Evolutionary conservation across 2,329 filamentous ascomycete species (phyloP), one percentile per base, ranked within the genome.

Genomic region (Nectriaceae sp.): DNA sequence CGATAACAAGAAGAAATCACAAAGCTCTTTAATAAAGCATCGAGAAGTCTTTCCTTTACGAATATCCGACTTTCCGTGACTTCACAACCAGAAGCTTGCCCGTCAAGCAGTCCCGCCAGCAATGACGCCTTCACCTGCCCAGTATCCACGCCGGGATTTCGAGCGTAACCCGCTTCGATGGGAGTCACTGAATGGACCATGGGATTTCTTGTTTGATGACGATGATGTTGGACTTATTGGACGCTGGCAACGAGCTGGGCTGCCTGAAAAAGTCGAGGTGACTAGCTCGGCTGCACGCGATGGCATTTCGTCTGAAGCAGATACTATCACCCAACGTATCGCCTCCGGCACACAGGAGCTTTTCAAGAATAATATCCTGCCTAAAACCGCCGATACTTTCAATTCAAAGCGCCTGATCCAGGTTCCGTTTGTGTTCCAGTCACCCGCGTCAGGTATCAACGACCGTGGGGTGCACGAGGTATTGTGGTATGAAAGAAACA

Each of bases 101-200:
- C n/a, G n/a, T n/a, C n/a, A n/a, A n/a, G n/a, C n/a, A n/a, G n/a
- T n/a, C n/a, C n/a, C n/a, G n/a, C n/a, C n/a, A n/a, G n/a, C n/a
- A n/a, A n/a, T n/a, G n/a, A n/a, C n/a, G n/a, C n/a, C n/a, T n/a
- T n/a, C n/a, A n/a, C n/a, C n/a, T n/a, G n/a, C n/a, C 33, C 33
- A 36, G n/a, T 86, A 88, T 56, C 85, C 84, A 20, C 81, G 85
- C 46, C 83, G 84, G 1, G 84, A 88, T 67, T 87, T 87, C 64
- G 63, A 78, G 45, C 82, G 83, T 46, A 66, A 70, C 24, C 61
- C 71, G 21, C 73, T 84, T 21, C 74, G 70, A 39, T 88, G 84
- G 84, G 65, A 70, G 35, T 79, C 79, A 2, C 76, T 88, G 40
- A 80, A 88, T 54, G 83, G 84, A 1, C 68, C 74, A 5, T 88